Evolutionary conservation across 768 basidiomycete species (phyloP).

Genomic region (Lactarius evosmus): DNA sequence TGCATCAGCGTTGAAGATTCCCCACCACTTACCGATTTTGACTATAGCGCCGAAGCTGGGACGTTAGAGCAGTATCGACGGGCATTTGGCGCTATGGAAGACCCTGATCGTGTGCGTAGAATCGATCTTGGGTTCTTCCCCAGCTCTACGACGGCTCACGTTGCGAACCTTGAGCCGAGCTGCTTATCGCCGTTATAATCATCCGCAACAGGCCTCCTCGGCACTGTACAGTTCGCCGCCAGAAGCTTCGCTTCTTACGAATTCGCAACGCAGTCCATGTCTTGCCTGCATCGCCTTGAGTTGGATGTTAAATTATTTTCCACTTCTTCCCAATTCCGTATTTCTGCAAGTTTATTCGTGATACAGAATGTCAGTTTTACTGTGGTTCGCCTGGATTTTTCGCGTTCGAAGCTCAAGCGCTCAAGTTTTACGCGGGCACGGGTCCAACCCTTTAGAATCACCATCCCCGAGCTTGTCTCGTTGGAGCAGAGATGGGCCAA

Average conservation of each 20-base stretch:
- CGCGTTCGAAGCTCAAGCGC: rapidly evolving
- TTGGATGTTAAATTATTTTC: not conserved
- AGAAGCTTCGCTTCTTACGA: not conserved
- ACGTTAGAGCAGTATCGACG: not conserved
- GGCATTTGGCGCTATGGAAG: not conserved
- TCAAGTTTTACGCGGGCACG: not conserved
- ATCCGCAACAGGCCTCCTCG: not conserved
- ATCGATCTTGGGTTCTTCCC: not conserved
- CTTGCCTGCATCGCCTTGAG: not conserved
- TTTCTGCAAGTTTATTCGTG: not conserved
- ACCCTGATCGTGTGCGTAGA: not conserved
- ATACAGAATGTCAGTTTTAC: not conserved
- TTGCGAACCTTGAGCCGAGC: not conserved
- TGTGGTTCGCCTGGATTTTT: not conserved
- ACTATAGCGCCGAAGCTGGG: not conserved
- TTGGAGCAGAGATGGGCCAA: not conserved
- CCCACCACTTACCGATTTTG: not conserved
- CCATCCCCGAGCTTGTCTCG: not conserved
- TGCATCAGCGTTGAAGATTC: not conserved
- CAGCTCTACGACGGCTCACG: not conserved
- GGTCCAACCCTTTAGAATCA: not conserved
- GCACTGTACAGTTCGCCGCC: too few species aligned
- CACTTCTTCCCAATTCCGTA: not conserved
- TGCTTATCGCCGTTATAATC: not conserved
- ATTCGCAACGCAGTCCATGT: not conserved